Evolutionary conservation across 2,329 filamentous ascomycete genomes (phyloP).

Genomic region (Botrytis tulipae): DNA sequence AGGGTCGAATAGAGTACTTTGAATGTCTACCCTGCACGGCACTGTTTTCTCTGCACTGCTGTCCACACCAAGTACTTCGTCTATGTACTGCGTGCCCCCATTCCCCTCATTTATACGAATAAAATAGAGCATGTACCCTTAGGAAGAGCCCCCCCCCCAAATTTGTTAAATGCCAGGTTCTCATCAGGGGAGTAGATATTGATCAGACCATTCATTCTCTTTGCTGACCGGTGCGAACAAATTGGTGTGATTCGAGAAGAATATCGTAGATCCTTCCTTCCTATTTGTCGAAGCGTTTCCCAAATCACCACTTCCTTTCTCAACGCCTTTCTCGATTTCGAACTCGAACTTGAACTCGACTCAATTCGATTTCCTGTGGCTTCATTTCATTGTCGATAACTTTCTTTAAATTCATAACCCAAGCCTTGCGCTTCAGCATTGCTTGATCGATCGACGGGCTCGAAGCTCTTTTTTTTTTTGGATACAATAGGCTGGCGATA

Average conservation of each 20-base stretch:
- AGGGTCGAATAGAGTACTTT: not conserved
- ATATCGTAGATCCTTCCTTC: constrained; percentile 11
- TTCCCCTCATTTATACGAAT: constrained; percentile 8
- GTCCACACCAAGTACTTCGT: not conserved
- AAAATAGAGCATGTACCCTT: not conserved
- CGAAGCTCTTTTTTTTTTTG: constrained; percentile 26
- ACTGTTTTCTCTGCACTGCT: not conserved
- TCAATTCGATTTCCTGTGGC: not conserved
- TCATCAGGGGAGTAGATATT: constrained; percentile 4
- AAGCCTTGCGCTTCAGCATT: constrained; percentile 28
- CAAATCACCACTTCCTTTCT: constrained; percentile 6
- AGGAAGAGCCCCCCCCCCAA: constrained; percentile 1
- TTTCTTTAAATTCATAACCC: constrained; percentile 12
- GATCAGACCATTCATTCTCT: not conserved
- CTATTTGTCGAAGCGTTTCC: not conserved
- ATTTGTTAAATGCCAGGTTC: not conserved
- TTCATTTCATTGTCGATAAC: constrained; percentile 11
- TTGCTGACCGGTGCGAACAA: not conserved
- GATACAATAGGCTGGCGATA: constrained; percentile 17
- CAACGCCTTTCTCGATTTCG: constrained; percentile 1
- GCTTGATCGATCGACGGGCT: constrained; percentile 33
- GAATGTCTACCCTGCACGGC: not conserved
- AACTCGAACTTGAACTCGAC: not conserved
- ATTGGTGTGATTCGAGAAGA: not conserved
- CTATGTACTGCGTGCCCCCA: not conserved